Conservation (phyloP, 176 grass and related monocot species). For the Elymus sibiricus region DNA sequence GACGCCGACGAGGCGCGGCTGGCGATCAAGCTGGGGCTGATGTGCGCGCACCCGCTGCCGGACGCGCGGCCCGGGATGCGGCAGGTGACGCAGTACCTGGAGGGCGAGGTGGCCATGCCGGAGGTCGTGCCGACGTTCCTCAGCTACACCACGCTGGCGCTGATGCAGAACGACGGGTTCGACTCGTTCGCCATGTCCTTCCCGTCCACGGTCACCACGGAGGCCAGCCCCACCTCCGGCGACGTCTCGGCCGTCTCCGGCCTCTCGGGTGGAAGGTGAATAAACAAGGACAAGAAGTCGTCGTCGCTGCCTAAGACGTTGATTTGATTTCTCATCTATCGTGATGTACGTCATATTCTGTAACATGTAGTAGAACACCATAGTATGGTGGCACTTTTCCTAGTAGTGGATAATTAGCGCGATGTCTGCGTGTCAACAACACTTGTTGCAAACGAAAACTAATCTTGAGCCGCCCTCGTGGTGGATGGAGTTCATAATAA, state of each 20-base stretch:
- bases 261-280: conserved; percentile 46
- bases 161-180: conserved; percentile 62
- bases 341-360: background rate
- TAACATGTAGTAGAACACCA: background rate
- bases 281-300: background rate
- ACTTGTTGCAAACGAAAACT: too few relatives aligned
- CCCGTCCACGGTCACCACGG: conserved; percentile 38
- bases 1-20: conserved; percentile 47
- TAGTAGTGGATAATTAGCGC: background rate
- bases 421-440: too few relatives aligned
- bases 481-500: background rate
- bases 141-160: conserved; percentile 46
- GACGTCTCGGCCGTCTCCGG: conserved; percentile 37
- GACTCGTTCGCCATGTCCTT: conserved; percentile 51
- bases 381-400: background rate
- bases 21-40: conserved; percentile 34
- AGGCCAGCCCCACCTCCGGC: conserved; percentile 31
- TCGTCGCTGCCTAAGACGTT: background rate
- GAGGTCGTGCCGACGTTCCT: conserved; percentile 34
- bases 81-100: conserved; percentile 46
- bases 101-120: conserved; percentile 44
- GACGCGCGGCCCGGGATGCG: conserved; percentile 41
- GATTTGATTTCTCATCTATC: background rate
- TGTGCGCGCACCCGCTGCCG: conserved; percentile 51
- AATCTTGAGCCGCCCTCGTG: background rate